Base-by-base conservation (phyloP, 1,284 basidiomycete species). In the Ganoderma meredithae region DNA sequence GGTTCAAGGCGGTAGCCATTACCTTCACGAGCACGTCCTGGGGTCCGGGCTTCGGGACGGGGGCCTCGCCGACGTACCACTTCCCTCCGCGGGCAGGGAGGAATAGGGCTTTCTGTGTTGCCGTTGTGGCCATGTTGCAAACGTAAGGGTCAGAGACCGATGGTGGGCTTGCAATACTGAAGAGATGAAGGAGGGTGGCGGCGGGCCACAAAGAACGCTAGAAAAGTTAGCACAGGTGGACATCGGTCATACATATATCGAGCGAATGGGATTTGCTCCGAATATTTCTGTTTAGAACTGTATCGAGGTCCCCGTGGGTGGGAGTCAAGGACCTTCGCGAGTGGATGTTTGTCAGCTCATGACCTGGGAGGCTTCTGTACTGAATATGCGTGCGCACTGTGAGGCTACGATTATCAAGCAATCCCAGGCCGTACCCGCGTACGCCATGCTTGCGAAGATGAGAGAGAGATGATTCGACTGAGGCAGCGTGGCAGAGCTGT, bases 11-110 rank as follows among this genome's bases (percentile, higher is more conserved):
- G 17, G 80, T 79, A 1, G 82, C 76, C 40, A 79, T 74, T 53
- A 83, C 73, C 73, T 80, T 81, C 66, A 85, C 76, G 36, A 84
- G 79, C 8, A 85, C 76, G 66, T 85, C 79, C 55, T 79, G 81
- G 1, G 79, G 78, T 19, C 78, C 81, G 5, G 83, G 82, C 41
- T 76, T 75, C 1, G 72, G 74, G 22, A 79, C 70, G 1, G 69
- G 68, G 0, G 53, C 43, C 12, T 64, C 67, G 9, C 69, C 66
- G 12, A 80, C 67, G 27, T 52, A 66, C 31, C 74, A 75, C 9
- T 64, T 27, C 1, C 70, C 76, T 0, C 68, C 67, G 33, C 72
- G 68, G 4, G 64, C 67, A 1, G 64, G 69, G 53, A 79, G 68
- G 1, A 74, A 19, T 10, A 79, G 73, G 13, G 78, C 76, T 55